Evolutionary conservation across 331 rosid genomes (phyloP).

Genomic region (Malus hybrid): DNA sequence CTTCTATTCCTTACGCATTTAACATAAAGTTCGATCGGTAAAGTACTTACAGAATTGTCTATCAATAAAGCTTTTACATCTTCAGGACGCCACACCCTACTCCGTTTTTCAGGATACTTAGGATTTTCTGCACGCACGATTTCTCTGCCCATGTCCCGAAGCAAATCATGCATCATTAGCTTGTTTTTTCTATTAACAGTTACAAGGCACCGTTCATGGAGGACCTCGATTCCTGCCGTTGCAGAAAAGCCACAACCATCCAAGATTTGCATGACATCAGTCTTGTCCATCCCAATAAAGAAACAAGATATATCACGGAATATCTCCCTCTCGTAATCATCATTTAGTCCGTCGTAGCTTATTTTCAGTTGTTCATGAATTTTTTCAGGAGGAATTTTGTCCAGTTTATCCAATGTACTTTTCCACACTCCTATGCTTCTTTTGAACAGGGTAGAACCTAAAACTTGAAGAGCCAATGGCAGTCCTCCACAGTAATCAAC

Average conservation of each 20-base stretch:
- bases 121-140: constrained; percentile 5
- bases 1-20: background rate
- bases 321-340: constrained; percentile 15
- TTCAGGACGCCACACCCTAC: background rate
- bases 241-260: constrained; percentile 3
- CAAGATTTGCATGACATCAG: background rate
- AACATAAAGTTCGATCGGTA: background rate
- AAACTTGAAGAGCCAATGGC: background rate
- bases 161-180: constrained; percentile 25
- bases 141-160: constrained; percentile 28
- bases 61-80: background rate
- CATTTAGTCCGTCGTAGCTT: constrained; percentile 20
- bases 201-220: constrained; percentile 4
- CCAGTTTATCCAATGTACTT: constrained; percentile 2
- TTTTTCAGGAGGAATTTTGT: background rate
- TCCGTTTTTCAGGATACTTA: background rate
- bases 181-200: constrained; percentile 4
- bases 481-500: too few relatives aligned
- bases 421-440: background rate
- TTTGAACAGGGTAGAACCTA: constrained; percentile 1
- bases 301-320: constrained; percentile 26
- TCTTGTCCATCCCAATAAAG: constrained; percentile 19
- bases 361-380: constrained; percentile 6
- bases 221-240: constrained; percentile 13
- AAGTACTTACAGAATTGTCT: background rate